Percentiles rank a stretch among this genome's conserved stretches.
Conservation (phyloP, 2,329 filamentous ascomycete species). For the Piedraia hortae region DNA sequence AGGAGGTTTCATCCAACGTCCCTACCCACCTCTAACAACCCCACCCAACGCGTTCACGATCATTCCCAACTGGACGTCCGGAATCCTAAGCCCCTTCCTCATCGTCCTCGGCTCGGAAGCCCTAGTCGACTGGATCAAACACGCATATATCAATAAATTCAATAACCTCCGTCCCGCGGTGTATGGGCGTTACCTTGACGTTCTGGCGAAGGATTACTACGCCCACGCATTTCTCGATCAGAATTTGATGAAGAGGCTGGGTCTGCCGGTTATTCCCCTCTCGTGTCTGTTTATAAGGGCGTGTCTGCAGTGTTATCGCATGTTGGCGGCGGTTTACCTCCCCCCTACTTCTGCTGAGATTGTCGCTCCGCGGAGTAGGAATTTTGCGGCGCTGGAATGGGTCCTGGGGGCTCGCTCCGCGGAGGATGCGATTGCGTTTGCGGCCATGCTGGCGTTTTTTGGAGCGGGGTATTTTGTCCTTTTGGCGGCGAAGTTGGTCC, state of each 20-base stretch:
- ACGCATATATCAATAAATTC: slow-evolving; percentile 94
- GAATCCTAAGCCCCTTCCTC: slow-evolving; percentile 76
- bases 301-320: slow-evolving; percentile 86
- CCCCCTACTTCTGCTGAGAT: slow-evolving; percentile 34
- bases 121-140: slow-evolving; percentile 89
- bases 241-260: slow-evolving; percentile 66
- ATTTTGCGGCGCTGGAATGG: slow-evolving; percentile 11
- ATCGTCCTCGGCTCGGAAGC: slow-evolving; percentile 91
- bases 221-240: slow-evolving; percentile 83
- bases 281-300: slow-evolving; percentile 89
- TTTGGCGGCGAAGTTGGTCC: slow-evolving; percentile 43
- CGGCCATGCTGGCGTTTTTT: slow-evolving; percentile 69
- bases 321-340: slow-evolving; percentile 39
- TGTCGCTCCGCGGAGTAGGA: slow-evolving; percentile 2
- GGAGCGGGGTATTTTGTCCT: slow-evolving; percentile 63
- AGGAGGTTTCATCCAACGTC: slow-evolving; percentile 54
- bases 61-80: slow-evolving; percentile 61
- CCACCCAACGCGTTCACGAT: slow-evolving; percentile 82
- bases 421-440: slow-evolving; percentile 45
- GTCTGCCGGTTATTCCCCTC: slow-evolving; percentile 70
- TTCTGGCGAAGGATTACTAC: slow-evolving; percentile 93
- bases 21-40: too few species aligned
- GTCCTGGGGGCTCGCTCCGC: too few species aligned
- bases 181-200: slow-evolving; percentile 72
- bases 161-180: slow-evolving; percentile 85